Evolutionary conservation across 1,139 yeast species (phyloP), one percentile per base, ranked within the genome.

Genomic region (Debaryomyces nepalensis): DNA sequence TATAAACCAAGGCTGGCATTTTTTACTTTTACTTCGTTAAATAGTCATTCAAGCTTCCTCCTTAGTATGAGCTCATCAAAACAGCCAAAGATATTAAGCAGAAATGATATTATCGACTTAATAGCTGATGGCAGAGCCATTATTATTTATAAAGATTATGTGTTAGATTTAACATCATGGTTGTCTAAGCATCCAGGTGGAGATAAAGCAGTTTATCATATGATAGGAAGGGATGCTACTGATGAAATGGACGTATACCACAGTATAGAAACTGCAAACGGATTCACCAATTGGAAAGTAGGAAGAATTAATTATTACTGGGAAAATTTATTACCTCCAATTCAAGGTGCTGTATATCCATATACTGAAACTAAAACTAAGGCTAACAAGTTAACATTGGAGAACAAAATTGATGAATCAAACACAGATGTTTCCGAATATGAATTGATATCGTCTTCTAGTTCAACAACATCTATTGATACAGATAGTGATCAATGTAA

Each of bases 211-310:
- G 84, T 89, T 10, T 72, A 71, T 50, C 97, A 89, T 61, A 76
- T 89, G 84, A 78, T 89, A 5, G 97, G 97, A 3, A 69, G 93
- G 46, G 96, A 89, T 63, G 96, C 96, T 7, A 83, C 95, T 0
- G 95, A 88, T 58, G 97, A 89, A 60, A 88, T 89, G 87, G 77
- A 82, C 42, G 91, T 91, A 8, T 85, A 87, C 57, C 96, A 89
- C 57, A 64, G 81, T 23, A 77, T 72, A 12, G 84, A 80, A 39
- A 77, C 95, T 0, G 64, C 76, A 10, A 44, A 51, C 2, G 58
- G 61, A 0, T 84, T 87, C 60, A 58, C 58, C 9, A 71, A 64
- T 33, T 90, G 79, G 77, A 75, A 68, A 45, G 72, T 89, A 9
- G 97, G 96, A 1, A 57, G 55, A 21, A 78, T 88, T 5, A 79